Percentiles rank a stretch among this genome's conserved stretches.
Evolutionary conservation across 345 rosid genomes (phyloP).

Genomic region (Eutrema yunnanense): DNA sequence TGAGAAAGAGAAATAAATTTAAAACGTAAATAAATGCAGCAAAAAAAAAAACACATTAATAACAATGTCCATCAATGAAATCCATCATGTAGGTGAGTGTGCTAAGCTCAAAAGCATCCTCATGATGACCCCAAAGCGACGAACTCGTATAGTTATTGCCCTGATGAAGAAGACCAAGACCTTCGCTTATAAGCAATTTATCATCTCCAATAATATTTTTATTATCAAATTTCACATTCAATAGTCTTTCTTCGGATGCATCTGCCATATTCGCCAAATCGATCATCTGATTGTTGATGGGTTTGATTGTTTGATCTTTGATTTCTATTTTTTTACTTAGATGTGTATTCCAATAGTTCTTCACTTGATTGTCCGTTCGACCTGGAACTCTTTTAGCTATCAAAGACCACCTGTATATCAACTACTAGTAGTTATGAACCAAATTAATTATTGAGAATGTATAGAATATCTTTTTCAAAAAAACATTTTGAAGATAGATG

Average conservation of each 20-base stretch:
- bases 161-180: slow-evolving; percentile 1
- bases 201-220: background rate
- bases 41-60: background rate
- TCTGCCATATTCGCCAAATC: background rate
- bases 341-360: slow-evolving; percentile 61
- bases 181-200: slow-evolving; percentile 7
- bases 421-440: background rate
- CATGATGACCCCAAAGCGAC: slow-evolving; percentile 38
- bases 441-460: background rate
- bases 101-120: slow-evolving; percentile 33
- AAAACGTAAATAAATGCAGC: background rate
- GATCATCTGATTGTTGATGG: background rate
- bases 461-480: background rate
- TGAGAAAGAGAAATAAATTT: background rate
- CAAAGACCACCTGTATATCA: slow-evolving; percentile 51
- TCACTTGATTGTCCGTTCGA: slow-evolving; percentile 69
- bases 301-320: slow-evolving; percentile 19
- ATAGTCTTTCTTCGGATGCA: background rate
- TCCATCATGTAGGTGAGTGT: slow-evolving; percentile 34
- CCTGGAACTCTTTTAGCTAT: slow-evolving; percentile 71
- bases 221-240: background rate
- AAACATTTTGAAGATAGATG: slow-evolving; percentile 6
- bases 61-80: slow-evolving; percentile 30
- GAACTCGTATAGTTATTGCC: slow-evolving; percentile 18
- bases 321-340: slow-evolving; percentile 47